Percentiles rank a stretch among this genome's conserved stretches.
phyloP scores from a whole-genome alignment of 306 rosid species.

The Malus sieversii region DNA sequence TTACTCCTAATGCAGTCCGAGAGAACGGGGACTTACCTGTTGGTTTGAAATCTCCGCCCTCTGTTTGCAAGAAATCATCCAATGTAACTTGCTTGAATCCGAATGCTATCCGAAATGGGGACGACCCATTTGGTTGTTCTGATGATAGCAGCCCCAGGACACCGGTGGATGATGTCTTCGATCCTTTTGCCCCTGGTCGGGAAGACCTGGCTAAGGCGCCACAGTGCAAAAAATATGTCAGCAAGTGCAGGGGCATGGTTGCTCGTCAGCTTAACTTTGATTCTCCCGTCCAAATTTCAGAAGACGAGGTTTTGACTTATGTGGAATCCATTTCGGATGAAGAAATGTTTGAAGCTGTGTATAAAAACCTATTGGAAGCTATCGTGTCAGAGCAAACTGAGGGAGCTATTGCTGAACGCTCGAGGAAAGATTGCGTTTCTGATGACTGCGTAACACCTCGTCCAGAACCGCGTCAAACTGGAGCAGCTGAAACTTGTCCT shows the following conservation, averaged over 20 bases:
- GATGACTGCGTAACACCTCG: conserved; percentile 47
- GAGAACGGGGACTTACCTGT: conserved; percentile 50
- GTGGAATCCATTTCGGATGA: conserved; percentile 42
- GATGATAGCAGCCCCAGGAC: conserved; percentile 45
- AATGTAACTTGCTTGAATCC: conserved; percentile 12
- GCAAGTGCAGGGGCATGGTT: conserved; percentile 23
- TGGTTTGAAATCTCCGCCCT: conserved; percentile 32
- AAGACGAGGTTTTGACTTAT: background rate
- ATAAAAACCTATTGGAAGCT: conserved; percentile 46
- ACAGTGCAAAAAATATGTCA: conserved; percentile 30
- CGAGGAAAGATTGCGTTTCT: conserved; percentile 19
- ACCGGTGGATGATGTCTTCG: conserved; percentile 54
- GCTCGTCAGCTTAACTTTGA: conserved; percentile 54
- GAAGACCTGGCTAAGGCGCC: conserved; percentile 47
- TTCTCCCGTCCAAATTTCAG: conserved; percentile 6
- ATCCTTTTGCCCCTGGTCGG: conserved; percentile 68
- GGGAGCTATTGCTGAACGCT: conserved; percentile 19
- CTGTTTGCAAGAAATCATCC: conserved; percentile 33
- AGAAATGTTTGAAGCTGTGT: conserved; percentile 51
- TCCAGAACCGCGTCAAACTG: conserved; percentile 11
- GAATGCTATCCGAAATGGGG: conserved; percentile 7
- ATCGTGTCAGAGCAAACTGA: conserved; percentile 50
- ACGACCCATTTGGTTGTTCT: conserved; percentile 1
- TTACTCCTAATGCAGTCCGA: conserved; percentile 50
- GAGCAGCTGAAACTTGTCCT: conserved; percentile 52